These are phyloP conservation scores for Boletus reticuloceps DNA, from an alignment of 768 basidiomycete genomes.

Conservation along the genomic window DNA sequence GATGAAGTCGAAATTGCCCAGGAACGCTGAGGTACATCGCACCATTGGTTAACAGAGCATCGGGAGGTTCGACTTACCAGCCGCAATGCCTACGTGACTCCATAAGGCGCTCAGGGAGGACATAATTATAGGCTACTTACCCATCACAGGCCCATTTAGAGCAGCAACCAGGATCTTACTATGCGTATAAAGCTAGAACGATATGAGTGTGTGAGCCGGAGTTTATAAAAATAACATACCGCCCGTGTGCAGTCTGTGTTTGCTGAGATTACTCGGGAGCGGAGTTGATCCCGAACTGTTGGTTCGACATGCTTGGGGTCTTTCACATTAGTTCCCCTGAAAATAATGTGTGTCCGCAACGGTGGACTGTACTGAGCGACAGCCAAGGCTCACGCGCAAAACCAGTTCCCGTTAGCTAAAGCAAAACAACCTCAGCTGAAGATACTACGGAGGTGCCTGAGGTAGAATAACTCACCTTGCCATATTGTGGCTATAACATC, in stretches of 20 bases:
- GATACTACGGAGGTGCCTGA: not conserved
- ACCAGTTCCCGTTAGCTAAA: constrained; percentile 65
- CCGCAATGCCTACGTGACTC: constrained; percentile 52
- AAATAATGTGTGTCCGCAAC: not conserved
- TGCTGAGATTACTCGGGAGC: constrained; percentile 43
- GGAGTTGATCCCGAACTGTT: constrained; percentile 46
- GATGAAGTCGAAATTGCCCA: constrained; percentile 77
- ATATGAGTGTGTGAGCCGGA: not conserved
- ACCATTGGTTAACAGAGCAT: not conserved
- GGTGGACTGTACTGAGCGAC: not conserved
- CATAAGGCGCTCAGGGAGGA: constrained; percentile 1
- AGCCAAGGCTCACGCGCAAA: constrained; percentile 57
- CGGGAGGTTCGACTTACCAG: constrained; percentile 38
- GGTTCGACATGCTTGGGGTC: constrained; percentile 8
- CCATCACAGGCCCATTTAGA: constrained; percentile 74
- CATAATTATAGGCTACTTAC: constrained; percentile 30
- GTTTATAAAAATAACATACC: constrained; percentile 35
- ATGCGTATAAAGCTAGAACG: constrained; percentile 59
- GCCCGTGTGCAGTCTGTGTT: constrained; percentile 64
- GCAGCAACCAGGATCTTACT: constrained; percentile 69
- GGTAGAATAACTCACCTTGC: constrained; percentile 46
- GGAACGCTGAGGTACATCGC: constrained; percentile 38
- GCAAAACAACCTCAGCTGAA: not conserved
- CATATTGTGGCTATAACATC: constrained; percentile 66
- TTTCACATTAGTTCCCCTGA: constrained; percentile 61